Evolutionary conservation across 345 rosid genomes (phyloP).

Genomic region (Citrus medica): DNA sequence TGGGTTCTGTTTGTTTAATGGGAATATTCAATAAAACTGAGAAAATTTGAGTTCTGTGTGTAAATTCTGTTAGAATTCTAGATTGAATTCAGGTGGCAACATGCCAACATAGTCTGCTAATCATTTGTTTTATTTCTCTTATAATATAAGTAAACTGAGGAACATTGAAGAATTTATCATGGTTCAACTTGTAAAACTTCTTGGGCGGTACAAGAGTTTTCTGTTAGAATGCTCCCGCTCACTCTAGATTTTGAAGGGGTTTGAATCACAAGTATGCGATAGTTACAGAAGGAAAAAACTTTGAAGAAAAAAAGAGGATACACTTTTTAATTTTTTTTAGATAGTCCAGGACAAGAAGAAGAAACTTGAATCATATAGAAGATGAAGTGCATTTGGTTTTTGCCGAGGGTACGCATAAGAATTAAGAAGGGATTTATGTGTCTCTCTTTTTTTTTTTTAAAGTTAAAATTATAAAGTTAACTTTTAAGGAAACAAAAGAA

Average conservation of each 20-base stretch:
- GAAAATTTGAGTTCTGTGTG: neutral
- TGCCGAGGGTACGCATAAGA: neutral
- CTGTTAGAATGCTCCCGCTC: neutral
- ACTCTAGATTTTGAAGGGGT: neutral
- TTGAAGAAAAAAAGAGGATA: neutral
- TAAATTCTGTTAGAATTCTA: neutral
- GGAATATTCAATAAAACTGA: neutral
- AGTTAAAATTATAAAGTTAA: neutral
- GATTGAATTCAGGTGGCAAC: neutral
- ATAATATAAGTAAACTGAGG: neutral
- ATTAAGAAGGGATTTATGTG: neutral
- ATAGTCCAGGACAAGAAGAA: neutral
- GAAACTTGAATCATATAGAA: neutral
- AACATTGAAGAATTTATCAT: neutral
- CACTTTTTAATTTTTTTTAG: neutral
- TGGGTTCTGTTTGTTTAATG: constrained; percentile 4
- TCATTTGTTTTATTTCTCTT: neutral
- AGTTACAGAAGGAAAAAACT: neutral
- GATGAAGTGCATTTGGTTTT: neutral
- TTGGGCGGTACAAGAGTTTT: neutral
- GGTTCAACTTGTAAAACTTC: neutral
- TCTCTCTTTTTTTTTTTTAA: neutral
- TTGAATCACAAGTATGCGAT: neutral
- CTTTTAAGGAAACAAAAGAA: neutral
- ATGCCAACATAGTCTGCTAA: neutral